phyloP scores from a whole-genome alignment of 805 yeast species.

The Candida silvicultrix region DNA sequence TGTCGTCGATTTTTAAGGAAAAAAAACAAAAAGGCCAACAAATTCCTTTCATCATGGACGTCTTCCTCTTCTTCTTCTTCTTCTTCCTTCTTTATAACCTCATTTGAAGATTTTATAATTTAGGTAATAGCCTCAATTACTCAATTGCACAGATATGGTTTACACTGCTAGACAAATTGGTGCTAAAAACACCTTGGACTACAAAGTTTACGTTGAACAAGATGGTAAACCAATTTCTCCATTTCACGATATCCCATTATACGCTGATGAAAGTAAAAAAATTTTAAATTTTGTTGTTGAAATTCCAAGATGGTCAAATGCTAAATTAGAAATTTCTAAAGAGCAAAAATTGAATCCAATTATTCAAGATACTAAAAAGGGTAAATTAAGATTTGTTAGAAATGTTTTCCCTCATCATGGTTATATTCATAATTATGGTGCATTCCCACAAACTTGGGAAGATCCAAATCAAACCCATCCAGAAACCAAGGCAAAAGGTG shows the following conservation, averaged over 20 bases:
- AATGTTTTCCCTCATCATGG: slow-evolving; percentile 99
- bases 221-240: slow-evolving; percentile 94
- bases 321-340: slow-evolving; percentile 91
- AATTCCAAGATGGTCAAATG: slow-evolving; percentile 98
- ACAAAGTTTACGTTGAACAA: slow-evolving; percentile 85
- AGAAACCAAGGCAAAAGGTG: slow-evolving; percentile 69
- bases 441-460: slow-evolving; percentile 72
- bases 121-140: too few relatives aligned
- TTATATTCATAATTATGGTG: slow-evolving; percentile 97
- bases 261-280: slow-evolving; percentile 89
- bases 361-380: slow-evolving; percentile 95
- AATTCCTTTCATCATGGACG: too few relatives aligned
- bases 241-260: slow-evolving; percentile 90
- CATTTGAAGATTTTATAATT: too few relatives aligned
- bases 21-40: too few relatives aligned
- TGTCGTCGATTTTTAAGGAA: too few relatives aligned
- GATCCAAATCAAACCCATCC: slow-evolving; percentile 52
- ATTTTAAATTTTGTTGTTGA: slow-evolving; percentile 89
- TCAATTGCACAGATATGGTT: slow-evolving; percentile 41
- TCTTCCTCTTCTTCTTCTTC: too few relatives aligned
- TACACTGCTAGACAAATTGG: slow-evolving; percentile 92
- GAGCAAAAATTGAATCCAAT: slow-evolving; percentile 85
- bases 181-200: slow-evolving; percentile 91
- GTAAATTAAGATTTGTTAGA: slow-evolving; percentile 90
- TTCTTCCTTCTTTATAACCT: background rate